phyloP scores from a whole-genome alignment of 495 filamentous ascomycete species.

The Penicillium bovifimosum region DNA sequence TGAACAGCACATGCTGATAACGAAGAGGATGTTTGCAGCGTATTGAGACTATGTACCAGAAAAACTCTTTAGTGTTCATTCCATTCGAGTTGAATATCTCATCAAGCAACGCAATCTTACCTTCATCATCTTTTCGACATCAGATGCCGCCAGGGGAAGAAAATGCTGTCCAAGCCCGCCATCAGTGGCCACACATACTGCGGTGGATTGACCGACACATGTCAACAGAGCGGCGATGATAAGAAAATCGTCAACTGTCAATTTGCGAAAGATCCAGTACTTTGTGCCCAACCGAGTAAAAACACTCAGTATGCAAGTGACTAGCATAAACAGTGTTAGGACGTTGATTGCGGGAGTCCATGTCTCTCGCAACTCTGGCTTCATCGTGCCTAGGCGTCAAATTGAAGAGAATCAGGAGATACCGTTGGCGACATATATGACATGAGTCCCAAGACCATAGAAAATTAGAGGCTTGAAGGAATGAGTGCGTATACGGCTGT shows the following conservation, averaged over 20 bases:
- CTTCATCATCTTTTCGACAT: constrained; percentile 11
- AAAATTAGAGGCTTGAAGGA: too few relatives aligned
- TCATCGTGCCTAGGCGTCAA: too few relatives aligned
- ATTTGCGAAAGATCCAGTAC: constrained; percentile 15
- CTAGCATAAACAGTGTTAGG: constrained; percentile 17
- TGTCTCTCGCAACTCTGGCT: constrained; percentile 11
- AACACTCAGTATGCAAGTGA: constrained; percentile 14
- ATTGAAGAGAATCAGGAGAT: too few relatives aligned
- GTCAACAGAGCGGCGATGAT: constrained; percentile 32
- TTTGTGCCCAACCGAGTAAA: constrained; percentile 15
- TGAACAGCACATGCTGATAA: constrained; percentile 24
- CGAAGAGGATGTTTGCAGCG: constrained; percentile 27
- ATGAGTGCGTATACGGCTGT: too few relatives aligned
- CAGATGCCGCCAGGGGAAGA: too few relatives aligned
- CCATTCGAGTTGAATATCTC: background rate
- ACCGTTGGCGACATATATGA: too few relatives aligned
- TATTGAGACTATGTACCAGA: constrained; percentile 31
- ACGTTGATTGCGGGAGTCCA: constrained; percentile 17
- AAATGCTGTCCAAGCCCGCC: constrained; percentile 22
- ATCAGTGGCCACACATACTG: constrained; percentile 18
- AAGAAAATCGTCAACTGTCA: constrained; percentile 7
- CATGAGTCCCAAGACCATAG: too few relatives aligned
- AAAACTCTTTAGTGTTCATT: too few relatives aligned
- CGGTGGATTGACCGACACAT: constrained; percentile 26
- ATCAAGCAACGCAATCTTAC: background rate